A percentile compares a stretch with the other conserved stretches of the same genome.
Evolutionary conservation across 257 asterid genomes (phyloP).

Genomic region (Penstemon eatonii): DNA sequence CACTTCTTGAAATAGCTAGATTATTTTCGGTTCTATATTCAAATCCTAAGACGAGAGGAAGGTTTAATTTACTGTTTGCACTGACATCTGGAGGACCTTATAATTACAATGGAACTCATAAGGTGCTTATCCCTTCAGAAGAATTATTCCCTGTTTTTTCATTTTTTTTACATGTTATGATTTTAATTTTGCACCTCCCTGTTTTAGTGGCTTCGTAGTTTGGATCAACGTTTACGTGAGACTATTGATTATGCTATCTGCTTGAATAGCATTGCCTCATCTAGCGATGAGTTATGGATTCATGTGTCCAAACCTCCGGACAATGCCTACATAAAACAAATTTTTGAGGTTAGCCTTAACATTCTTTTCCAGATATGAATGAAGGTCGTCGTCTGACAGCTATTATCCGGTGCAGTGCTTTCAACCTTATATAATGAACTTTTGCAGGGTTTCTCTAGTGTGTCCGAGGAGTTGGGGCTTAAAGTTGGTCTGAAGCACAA

Average conservation of each 20-base stretch:
- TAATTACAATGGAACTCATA: conserved; percentile 83
- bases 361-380: conserved; percentile 15
- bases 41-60: conserved; percentile 88
- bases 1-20: conserved; percentile 91
- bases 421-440: conserved; percentile 29
- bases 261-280: conserved; percentile 89
- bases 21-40: conserved; percentile 84
- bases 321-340: conserved; percentile 72
- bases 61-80: conserved; percentile 78
- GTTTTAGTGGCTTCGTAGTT: conserved; percentile 81
- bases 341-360: conserved; percentile 66
- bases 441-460: conserved; percentile 79
- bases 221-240: conserved; percentile 90
- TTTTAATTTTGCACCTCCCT: conserved; percentile 35
- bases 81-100: conserved; percentile 97
- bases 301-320: conserved; percentile 98
- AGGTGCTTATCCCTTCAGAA: conserved; percentile 48
- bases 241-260: conserved; percentile 89
- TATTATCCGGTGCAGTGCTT: conserved; percentile 19
- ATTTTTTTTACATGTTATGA: conserved; percentile 3
- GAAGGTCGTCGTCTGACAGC: conserved; percentile 4
- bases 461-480: conserved; percentile 75
- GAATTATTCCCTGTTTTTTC: conserved; percentile 8
- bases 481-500: conserved; percentile 91
- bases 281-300: conserved; percentile 57